Percentiles rank a stretch among this genome's conserved stretches.
Conservation (phyloP, 352 stramenopile species). For the Globisporangium spiculum region DNA sequence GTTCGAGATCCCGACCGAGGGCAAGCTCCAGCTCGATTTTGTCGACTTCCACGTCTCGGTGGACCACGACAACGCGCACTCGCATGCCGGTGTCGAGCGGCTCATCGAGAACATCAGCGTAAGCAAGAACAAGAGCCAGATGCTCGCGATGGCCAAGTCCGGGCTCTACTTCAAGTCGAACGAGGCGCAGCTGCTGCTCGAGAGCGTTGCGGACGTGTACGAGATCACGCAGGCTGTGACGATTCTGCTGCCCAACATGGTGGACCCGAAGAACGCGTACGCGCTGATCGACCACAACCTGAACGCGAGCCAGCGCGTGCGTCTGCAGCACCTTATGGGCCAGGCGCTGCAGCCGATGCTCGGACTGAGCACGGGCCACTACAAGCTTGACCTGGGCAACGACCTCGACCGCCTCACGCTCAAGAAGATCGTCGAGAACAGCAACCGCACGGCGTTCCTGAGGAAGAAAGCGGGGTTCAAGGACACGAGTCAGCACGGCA, state of each 20-base stretch:
- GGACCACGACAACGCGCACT: constrained; percentile 66
- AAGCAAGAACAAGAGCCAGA: constrained; percentile 80
- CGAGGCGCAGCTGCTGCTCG: constrained; percentile 67
- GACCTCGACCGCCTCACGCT: constrained; percentile 63
- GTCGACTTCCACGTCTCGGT: constrained; percentile 72
- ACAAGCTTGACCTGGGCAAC: constrained; percentile 63
- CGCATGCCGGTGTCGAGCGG: constrained; percentile 56
- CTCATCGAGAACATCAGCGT: constrained; percentile 74
- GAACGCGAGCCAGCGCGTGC: constrained; percentile 37
- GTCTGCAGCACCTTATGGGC: constrained; percentile 66
- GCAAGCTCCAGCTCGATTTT: constrained; percentile 63
- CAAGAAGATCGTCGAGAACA: constrained; percentile 77
- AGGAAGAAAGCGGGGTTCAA: constrained; percentile 61
- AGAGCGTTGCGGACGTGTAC: constrained; percentile 60
- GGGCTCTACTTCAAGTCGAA: constrained; percentile 63
- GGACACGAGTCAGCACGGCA: constrained; percentile 71
- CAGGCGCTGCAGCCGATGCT: constrained; percentile 63
- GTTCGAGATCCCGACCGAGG: constrained; percentile 65
- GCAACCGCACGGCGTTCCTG: constrained; percentile 70
- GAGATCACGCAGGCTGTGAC: constrained; percentile 64
- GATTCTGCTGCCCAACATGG: constrained; percentile 70
- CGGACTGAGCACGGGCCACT: constrained; percentile 57
- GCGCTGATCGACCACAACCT: constrained; percentile 68
- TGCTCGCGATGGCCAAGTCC: constrained; percentile 77
- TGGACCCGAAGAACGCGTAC: constrained; percentile 60